Base-by-base conservation (phyloP, 345 rosid genomes). In the Moricandia arvensis region DNA sequence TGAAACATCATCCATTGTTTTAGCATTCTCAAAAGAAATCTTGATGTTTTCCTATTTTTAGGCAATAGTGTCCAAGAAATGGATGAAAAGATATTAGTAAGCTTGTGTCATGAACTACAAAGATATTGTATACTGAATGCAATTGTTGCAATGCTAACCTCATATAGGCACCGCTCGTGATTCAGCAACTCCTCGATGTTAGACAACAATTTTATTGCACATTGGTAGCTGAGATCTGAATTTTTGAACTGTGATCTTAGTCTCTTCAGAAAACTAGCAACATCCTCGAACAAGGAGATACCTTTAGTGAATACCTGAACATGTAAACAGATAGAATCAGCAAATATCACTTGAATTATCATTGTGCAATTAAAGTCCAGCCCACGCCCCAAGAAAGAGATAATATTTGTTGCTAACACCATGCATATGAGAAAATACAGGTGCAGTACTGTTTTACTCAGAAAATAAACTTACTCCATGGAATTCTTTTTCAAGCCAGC, bases 161-260 rank as follows among this genome's bases (percentile, higher is more conserved):
- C 85, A 81, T 88, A 91, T 41, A 73, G 72, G 55, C 73, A 9
- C 55, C 73, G 83, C 79, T 90, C 99, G 53, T 72, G 78, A 76
- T 81, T 84, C 84, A 96, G 76, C 85, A 90, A 87, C 76, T 87
- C 88, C 72, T 86, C 86, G 58, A 90, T 78, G 68, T 74, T 87
- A 75, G 86, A 75, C 66, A 92, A 86, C 35, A 63, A 73, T 83
- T 85, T 82, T 8, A 69, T 51, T 45, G 83, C 79, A 63, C 86
- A 87, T 11, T 45, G 79, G 65, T 83, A 85, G 66, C 83, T 86
- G 47, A 82, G 80, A 79, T 62, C 74, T 57, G 83, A 82, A 63
- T 87, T 88, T 26, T 47, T 41, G 72, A 84, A 81, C 68, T 69
- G 84, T 47, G 83, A 63, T 75, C 76, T 77, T 70, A 89, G 77